A percentile compares a stretch with the other conserved stretches of the same genome.
Conservation (phyloP, 106 monocot species). For the Chionographis japonica region DNA sequence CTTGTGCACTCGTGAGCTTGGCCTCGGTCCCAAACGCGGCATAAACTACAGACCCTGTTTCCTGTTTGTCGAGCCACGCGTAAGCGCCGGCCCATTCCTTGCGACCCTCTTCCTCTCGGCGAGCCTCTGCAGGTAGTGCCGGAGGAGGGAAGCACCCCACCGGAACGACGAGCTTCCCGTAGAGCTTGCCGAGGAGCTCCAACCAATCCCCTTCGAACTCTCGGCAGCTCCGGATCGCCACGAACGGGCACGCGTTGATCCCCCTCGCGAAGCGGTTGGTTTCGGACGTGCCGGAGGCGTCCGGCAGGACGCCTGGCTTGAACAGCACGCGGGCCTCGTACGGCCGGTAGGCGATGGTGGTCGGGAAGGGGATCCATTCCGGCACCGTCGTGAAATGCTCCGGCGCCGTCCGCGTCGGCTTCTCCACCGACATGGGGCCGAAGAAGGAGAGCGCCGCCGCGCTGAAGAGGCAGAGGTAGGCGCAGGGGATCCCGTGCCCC, state of each 20-base stretch:
- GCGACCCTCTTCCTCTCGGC: not conserved
- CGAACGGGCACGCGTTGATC: not conserved
- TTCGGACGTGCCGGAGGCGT: slow-evolving; percentile 3
- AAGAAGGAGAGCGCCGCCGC: slow-evolving; percentile 6
- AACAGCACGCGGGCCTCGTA: slow-evolving; percentile 6
- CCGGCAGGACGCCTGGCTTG: not conserved
- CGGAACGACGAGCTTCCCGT: slow-evolving; percentile 5
- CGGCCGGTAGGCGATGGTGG: slow-evolving; percentile 6
- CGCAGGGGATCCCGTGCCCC: not conserved
- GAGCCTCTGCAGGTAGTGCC: not conserved
- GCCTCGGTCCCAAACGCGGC: slow-evolving; percentile 35
- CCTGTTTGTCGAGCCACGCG: slow-evolving; percentile 27
- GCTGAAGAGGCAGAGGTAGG: not conserved
- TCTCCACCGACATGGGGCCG: not conserved
- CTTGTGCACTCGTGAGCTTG: slow-evolving; percentile 1
- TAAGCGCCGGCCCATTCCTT: not conserved
- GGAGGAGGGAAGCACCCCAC: slow-evolving; percentile 8
- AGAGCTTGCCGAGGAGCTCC: not conserved
- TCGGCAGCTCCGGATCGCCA: slow-evolving; percentile 11
- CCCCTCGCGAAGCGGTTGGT: not conserved
- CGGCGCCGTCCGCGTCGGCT: not conserved
- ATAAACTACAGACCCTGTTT: slow-evolving; percentile 16
- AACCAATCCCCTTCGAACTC: slow-evolving; percentile 20
- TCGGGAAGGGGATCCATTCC: slow-evolving; percentile 17
- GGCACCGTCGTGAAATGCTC: slow-evolving; percentile 14